phyloP scores from a whole-genome alignment of 306 rosid genomes.

The Inga leiocalycina region DNA sequence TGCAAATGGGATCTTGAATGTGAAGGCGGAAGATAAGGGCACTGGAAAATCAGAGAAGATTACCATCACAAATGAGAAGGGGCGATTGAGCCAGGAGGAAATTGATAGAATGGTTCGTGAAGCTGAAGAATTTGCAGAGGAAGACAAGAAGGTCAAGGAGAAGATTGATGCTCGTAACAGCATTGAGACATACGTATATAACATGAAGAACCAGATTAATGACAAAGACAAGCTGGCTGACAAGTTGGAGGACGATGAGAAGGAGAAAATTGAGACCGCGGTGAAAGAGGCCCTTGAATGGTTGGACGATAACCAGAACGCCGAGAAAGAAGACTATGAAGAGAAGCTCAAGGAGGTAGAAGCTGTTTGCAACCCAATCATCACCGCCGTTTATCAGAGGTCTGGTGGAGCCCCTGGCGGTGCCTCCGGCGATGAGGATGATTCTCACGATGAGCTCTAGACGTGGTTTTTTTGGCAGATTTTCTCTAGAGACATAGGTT shows the following conservation, averaged over 20 bases:
- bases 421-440: conserved; percentile 63
- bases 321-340: conserved; percentile 89
- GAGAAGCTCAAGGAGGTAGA: conserved; percentile 97
- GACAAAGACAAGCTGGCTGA: conserved; percentile 99
- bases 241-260: conserved; percentile 91
- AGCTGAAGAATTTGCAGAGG: conserved; percentile 95
- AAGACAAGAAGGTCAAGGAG: conserved; percentile 97
- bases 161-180: conserved; percentile 88
- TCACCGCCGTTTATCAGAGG: conserved; percentile 82
- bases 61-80: conserved; percentile 96
- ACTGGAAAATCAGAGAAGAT: conserved; percentile 98
- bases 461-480: conserved; percentile 22
- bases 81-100: conserved; percentile 95
- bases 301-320: conserved; percentile 91
- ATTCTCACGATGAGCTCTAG: conserved; percentile 90
- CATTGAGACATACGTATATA: conserved; percentile 85
- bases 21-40: conserved; percentile 98
- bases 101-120: conserved; percentile 95
- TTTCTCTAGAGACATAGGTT: conserved; percentile 36
- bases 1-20: conserved; percentile 94
- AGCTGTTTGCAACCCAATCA: conserved; percentile 94
- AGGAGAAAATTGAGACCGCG: conserved; percentile 89
- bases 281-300: conserved; percentile 97
- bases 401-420: conserved; percentile 89
- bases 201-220: conserved; percentile 90